phyloP scores from a whole-genome alignment of 441 rosid species.

The Mallotus japonicus region DNA sequence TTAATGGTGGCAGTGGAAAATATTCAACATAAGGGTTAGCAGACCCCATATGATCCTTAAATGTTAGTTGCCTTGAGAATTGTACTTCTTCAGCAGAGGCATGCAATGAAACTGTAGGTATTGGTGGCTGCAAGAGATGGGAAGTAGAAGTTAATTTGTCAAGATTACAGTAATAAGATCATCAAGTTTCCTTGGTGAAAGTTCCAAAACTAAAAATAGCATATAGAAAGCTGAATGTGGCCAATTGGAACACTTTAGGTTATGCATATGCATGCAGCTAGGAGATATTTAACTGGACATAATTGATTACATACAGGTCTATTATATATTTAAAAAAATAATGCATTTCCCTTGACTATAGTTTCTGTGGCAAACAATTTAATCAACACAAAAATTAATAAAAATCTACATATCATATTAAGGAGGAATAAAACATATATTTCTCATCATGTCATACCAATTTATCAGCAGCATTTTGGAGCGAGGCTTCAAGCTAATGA shows the following conservation, averaged over 20 bases:
- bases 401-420: not conserved
- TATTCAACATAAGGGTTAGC: not conserved
- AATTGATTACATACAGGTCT: not conserved
- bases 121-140: slow-evolving; percentile 6
- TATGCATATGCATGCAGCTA: not conserved
- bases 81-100: slow-evolving; percentile 20
- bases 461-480: not conserved
- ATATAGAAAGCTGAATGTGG: not conserved
- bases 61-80: slow-evolving; percentile 3
- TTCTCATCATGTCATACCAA: not conserved
- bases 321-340: not conserved
- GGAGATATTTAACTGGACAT: not conserved
- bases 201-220: not conserved
- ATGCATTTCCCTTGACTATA: not conserved
- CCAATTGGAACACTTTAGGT: not conserved
- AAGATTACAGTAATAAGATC: not conserved
- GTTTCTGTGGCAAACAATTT: not conserved
- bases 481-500: not conserved
- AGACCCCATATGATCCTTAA: not conserved
- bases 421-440: no score
- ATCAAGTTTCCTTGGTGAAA: not conserved
- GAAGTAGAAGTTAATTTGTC: not conserved
- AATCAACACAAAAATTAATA: not conserved
- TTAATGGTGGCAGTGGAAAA: not conserved
- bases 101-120: slow-evolving; percentile 1